Base-by-base conservation (phyloP, 768 basidiomycete species). In the Termitomyces eurrhizus region DNA sequence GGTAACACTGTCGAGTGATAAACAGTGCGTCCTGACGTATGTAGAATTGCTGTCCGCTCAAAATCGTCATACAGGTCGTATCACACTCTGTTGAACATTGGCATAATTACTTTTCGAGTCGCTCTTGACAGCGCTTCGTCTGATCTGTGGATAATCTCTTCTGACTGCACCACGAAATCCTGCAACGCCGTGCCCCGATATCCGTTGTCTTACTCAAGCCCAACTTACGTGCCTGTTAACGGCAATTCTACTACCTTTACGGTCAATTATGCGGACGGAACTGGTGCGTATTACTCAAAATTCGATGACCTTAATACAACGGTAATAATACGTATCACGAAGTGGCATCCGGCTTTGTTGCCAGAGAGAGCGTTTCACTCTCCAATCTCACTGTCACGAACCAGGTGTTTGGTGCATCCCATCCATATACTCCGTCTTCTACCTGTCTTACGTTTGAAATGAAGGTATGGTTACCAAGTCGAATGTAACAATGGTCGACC, bases 71-170 rank as follows among this genome's bases (percentile, higher is more conserved):
- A 16, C 65, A 92, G 90, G 67, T 85, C 90, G 2, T 92, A 90
- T 67, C 91, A 81, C 65, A 74, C 81, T 21, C 71, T 88, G 44
- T 78, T 92, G 59, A 71, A 81, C 63, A 75, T 80, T 32, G 91
- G 90, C 36, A 74, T 76, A 58, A 82, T 90, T 58, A 82, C 74
- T 66, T 87, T 91, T 65, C 85, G 89, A 16, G 83, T 86, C 21
- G 84, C 83, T 0, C 74, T 92, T 48, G 91, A 93, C 69, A 92
- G 90, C 1, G 91, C 79, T 18, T 92, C 90, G 8, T 76, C 87
- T 16, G 86, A 87, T 74, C 72, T 89, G 13, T 93, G 90, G 90
- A 63, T 92, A 21, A 67, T 83, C 48, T 87, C 89, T 16, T 86
- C 89, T 8, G 77, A 66, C 4, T 93, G 91, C 72, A 71, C 71